Conservation (phyloP, 208 protist species). For the Blastocrithidia nonstop region DNA sequence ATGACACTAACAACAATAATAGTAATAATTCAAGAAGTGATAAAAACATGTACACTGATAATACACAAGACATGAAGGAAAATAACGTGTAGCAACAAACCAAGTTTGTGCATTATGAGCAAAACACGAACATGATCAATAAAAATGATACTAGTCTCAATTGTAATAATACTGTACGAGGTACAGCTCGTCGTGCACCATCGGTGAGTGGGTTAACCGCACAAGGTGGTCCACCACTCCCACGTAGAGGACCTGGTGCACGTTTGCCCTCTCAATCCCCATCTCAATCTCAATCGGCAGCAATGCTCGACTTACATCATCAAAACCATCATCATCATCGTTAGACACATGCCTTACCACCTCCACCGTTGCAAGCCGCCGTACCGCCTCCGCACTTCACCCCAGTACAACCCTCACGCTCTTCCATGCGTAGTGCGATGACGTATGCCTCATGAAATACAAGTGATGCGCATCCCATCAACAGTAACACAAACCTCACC, state of each 20-base stretch:
- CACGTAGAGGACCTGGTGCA: conserved; percentile 35
- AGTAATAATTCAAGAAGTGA: conserved; percentile 6
- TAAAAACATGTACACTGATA: not conserved
- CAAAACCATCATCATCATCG: conserved; percentile 3
- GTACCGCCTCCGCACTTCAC: conserved; percentile 20
- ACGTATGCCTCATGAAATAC: no score
- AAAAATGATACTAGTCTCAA: not conserved
- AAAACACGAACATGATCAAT: not conserved
- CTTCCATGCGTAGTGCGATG: conserved; percentile 34
- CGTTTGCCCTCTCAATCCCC: conserved; percentile 7
- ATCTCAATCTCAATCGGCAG: conserved; percentile 1
- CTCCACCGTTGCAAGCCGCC: conserved; percentile 14
- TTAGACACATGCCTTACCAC: conserved; percentile 4
- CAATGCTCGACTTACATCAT: not conserved
- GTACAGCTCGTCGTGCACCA: conserved; percentile 9
- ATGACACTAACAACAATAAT: not conserved
- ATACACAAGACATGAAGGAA: not conserved
- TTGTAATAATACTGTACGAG: not conserved
- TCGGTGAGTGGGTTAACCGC: conserved; percentile 32
- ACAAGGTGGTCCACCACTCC: conserved; percentile 48
- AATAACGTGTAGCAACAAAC: not conserved
- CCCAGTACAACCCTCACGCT: conserved; percentile 18
- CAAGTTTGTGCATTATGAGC: not conserved
- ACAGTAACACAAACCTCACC: not conserved
- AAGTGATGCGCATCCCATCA: no score